Conservation (phyloP, 768 basidiomycete species). For the Rhodosporidiobolus sp. region DNA sequence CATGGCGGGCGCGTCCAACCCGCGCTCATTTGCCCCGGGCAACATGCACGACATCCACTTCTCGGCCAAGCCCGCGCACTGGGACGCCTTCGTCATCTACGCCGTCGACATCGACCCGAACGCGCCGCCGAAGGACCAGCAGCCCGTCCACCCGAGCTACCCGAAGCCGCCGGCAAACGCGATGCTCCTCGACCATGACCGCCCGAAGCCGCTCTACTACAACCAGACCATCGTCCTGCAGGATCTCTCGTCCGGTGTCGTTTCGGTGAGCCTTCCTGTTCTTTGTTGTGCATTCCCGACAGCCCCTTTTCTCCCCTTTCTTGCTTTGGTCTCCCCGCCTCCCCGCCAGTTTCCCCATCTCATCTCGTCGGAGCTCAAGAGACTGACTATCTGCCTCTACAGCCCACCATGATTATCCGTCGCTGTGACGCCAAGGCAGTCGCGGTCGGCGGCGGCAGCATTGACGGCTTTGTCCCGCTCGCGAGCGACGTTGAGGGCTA, state of each 20-base stretch:
- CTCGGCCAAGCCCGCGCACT: slow-evolving; percentile 81
- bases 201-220: slow-evolving; percentile 86
- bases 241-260: slow-evolving; percentile 87
- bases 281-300: no score
- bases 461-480: slow-evolving; percentile 68
- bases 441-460: slow-evolving; percentile 83
- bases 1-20: slow-evolving; percentile 70
- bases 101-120: slow-evolving; percentile 70
- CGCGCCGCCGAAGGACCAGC: slow-evolving; percentile 69
- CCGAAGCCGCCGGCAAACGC: slow-evolving; percentile 89
- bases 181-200: slow-evolving; percentile 71
- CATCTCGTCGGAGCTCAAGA: no score
- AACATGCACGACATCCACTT: slow-evolving; percentile 53
- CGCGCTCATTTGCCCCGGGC: slow-evolving; percentile 63
- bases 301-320: no score
- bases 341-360: neutral
- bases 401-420: slow-evolving; percentile 83
- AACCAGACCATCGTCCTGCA: slow-evolving; percentile 94
- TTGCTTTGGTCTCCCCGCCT: no score
- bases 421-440: slow-evolving; percentile 87
- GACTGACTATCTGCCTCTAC: neutral
- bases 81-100: slow-evolving; percentile 97
- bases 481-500: slow-evolving; percentile 66
- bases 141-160: slow-evolving; percentile 60
- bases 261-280: slow-evolving; percentile 53